Base-by-base conservation (phyloP, 2,329 filamentous ascomycete species). In the Alternaria rosae region DNA sequence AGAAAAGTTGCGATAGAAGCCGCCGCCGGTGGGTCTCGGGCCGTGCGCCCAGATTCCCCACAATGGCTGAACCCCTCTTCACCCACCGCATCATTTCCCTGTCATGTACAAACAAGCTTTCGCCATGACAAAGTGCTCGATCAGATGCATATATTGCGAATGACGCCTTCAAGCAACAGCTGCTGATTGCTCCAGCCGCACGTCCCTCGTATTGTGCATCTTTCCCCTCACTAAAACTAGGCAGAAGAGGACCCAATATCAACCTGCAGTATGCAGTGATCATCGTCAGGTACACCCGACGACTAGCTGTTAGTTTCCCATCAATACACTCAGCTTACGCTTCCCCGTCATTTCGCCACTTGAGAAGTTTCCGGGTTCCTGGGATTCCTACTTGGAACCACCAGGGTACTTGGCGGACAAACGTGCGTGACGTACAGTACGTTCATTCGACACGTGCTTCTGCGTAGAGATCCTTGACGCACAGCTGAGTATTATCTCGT, bases 1-100 rank as follows among this genome's bases (percentile, higher is more conserved):
- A 64, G 53, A 61, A 66, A 71, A 68, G 64, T 66, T 69, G 64
- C 42, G 43, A 66, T 52, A 57, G 53, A 48, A 57, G 30, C 52
- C 48, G 55, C 51, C 45, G 54, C 38, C 52, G 47, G 51, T 56
- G 44, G 59, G 61, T 48, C 42, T 61, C 55, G 59, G 62, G 57
- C 62, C 57, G 65, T 51, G 52, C 57, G 13, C 32, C 10, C 20
- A 21, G 41, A 17, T 12, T 30, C 41, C 54, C 42, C 42, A 26
- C 54, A 53, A 50, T 47, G 44, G 38, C 53, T 41, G 41, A 20
- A 20, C 50, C 28, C 25, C 43, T 50, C 44, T 32, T 53, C 51
- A 9, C 38, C 12, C 51, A 26, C 21, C 21, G 38, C 23, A 35
- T 21, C 32, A 25, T 15, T 23, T n/a, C 20, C 20, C 47, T 38